A percentile compares a stretch with the other conserved stretches of the same genome.
Conservation (phyloP, 2,329 filamentous ascomycete species). For the Sporothrix protearum region DNA sequence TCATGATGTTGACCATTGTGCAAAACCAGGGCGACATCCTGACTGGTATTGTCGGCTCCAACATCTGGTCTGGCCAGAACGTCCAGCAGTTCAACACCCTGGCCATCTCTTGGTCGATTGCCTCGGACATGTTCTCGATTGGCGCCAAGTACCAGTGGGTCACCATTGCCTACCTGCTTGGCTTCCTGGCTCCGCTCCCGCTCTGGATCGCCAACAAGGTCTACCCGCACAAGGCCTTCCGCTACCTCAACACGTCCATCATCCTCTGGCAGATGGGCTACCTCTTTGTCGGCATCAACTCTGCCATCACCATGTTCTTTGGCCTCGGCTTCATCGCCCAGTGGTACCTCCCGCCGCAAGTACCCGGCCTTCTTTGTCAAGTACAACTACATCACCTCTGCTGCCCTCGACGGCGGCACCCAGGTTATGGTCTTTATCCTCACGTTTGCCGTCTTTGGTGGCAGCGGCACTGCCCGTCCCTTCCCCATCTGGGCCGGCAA, state of each 20-base stretch:
- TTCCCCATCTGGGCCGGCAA: constrained; percentile 34
- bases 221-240: constrained; percentile 50
- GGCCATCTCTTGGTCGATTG: constrained; percentile 24
- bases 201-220: constrained; percentile 54
- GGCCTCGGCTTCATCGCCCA: constrained; percentile 34
- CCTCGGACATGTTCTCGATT: constrained; percentile 42
- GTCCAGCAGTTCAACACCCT: constrained; percentile 37
- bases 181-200: constrained; percentile 43
- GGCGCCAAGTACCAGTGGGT: constrained; percentile 66
- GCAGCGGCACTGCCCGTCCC: constrained; percentile 37
- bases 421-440: constrained; percentile 42
- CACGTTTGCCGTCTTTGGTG: constrained; percentile 45
- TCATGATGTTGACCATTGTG: constrained; percentile 42
- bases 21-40: constrained; percentile 38
- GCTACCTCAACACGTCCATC: constrained; percentile 52
- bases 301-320: constrained; percentile 33
- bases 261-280: constrained; percentile 26
- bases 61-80: constrained; percentile 41
- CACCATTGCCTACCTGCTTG: constrained; percentile 45
- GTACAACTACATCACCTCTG: constrained; percentile 42
- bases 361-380: constrained; percentile 39
- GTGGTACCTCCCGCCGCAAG: constrained; percentile 37
- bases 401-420: constrained; percentile 41
- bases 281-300: constrained; percentile 40
- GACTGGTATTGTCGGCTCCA: constrained; percentile 37